These are phyloP conservation scores for Pisolithus albus DNA, from an alignment of 768 basidiomycete genomes.

Conservation along the genomic window DNA sequence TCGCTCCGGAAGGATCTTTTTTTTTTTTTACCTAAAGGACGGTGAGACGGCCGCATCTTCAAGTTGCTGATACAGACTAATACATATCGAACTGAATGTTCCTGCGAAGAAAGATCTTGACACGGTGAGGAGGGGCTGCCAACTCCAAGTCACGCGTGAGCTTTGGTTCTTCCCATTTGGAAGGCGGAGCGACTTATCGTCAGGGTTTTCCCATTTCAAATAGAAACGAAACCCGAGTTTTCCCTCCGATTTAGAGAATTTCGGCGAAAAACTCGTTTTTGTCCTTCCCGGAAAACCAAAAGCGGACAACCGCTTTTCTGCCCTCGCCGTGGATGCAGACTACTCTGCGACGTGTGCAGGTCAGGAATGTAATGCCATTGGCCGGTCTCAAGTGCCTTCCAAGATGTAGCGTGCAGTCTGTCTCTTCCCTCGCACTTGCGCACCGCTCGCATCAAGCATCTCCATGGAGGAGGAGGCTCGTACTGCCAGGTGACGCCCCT, in stretches of 20 bases:
- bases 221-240: slow-evolving; percentile 6
- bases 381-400: not conserved
- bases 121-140: too few species aligned
- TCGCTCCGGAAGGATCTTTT: not conserved
- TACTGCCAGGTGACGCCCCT: not conserved
- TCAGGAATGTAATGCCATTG: slow-evolving; percentile 33
- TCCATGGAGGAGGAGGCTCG: not conserved
- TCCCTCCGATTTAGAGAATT: not conserved
- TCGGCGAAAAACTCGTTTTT: slow-evolving; percentile 6
- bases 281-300: too few species aligned
- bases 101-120: not conserved
- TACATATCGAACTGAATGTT: not conserved
- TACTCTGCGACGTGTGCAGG: slow-evolving; percentile 11
- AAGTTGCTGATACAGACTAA: not conserved
- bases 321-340: slow-evolving; percentile 28
- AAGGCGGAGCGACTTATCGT: slow-evolving; percentile 10
- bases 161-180: slow-evolving; percentile 6
- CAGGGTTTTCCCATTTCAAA: slow-evolving; percentile 15
- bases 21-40: not conserved
- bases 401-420: not conserved
- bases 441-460: not conserved
- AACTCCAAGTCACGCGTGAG: slow-evolving; percentile 1
- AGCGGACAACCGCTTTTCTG: slow-evolving; percentile 7
- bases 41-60: not conserved
- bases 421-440: not conserved